phyloP scores from a whole-genome alignment of 352 stramenopile species.

The Thalassiosira delicatula region DNA sequence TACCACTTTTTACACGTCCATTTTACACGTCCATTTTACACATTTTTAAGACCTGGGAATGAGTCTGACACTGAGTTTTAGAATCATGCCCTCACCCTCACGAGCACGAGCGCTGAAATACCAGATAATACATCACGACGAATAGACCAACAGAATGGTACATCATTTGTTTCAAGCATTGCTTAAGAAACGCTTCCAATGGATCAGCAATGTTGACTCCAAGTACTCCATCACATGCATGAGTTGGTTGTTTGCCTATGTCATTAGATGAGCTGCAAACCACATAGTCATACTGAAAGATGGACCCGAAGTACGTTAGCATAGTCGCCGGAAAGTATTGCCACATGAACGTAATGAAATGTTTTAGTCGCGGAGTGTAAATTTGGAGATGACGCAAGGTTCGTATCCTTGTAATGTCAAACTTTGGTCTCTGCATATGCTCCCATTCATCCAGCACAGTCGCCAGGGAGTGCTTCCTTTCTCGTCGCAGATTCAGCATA shows the following conservation, averaged over 20 bases:
- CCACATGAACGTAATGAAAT: neutral
- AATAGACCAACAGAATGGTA: neutral
- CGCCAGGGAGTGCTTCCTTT: neutral
- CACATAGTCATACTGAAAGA: neutral
- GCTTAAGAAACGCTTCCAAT: neutral
- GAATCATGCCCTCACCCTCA: too few species aligned
- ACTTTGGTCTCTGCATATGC: neutral
- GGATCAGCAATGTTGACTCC: neutral
- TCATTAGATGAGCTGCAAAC: too few species aligned
- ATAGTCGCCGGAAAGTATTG: neutral
- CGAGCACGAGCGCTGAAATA: too few species aligned
- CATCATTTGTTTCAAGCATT: too few species aligned
- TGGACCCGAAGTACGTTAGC: neutral
- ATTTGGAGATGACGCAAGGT: slow-evolving; percentile 5
- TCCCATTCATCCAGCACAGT: neutral
- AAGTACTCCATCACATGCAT: neutral
- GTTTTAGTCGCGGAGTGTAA: neutral
- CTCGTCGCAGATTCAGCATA: neutral
- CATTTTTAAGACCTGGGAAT: too few species aligned
- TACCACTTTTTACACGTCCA: too few species aligned
- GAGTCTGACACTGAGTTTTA: too few species aligned
- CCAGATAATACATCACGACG: neutral
- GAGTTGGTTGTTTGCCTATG: neutral
- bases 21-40: too few species aligned
- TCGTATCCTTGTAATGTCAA: neutral